These are phyloP conservation scores for Myxozyma vanderwaltii DNA, from an alignment of 805 yeast species.

Conservation along the genomic window DNA sequence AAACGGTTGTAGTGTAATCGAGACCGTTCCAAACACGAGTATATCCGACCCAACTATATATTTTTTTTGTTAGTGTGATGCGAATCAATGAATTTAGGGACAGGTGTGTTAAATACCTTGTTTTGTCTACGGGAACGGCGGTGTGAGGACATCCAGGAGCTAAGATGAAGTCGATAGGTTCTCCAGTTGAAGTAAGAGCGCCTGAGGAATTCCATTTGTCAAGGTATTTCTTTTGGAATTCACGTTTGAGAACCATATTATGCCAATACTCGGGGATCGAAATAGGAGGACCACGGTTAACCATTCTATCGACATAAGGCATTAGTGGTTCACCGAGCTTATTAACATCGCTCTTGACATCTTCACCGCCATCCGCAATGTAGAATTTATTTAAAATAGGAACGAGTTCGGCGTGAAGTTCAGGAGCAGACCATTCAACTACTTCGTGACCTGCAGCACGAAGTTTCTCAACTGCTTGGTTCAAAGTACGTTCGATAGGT, in stretches of 20 bases:
- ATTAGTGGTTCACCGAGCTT: constrained; percentile 50
- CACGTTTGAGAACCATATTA: constrained; percentile 37
- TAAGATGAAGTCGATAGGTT: constrained; percentile 53
- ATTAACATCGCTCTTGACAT: constrained; percentile 39
- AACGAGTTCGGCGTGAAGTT: constrained; percentile 42
- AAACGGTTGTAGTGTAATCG: constrained; percentile 36
- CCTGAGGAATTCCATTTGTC: constrained; percentile 50
- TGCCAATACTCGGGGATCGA: constrained; percentile 45
- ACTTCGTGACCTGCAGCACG: constrained; percentile 59
- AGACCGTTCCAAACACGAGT: constrained; percentile 38
- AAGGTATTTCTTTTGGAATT: constrained; percentile 46
- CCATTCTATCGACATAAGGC: constrained; percentile 47
- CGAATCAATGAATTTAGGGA: background rate
- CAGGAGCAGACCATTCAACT: constrained; percentile 51
- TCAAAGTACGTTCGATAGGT: constrained; percentile 56
- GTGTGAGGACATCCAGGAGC: constrained; percentile 54
- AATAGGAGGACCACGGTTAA: constrained; percentile 40
- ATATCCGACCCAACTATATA: constrained; percentile 34
- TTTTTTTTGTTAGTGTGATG: background rate
- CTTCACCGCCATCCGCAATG: constrained; percentile 51
- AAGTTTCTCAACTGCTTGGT: constrained; percentile 56
- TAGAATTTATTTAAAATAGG: constrained; percentile 46
- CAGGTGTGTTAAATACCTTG: constrained; percentile 37
- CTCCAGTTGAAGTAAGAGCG: constrained; percentile 43
- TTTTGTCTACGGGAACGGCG: constrained; percentile 45